phyloP scores from a whole-genome alignment of 768 basidiomycete species.

The Chlorophyllum brunneum region DNA sequence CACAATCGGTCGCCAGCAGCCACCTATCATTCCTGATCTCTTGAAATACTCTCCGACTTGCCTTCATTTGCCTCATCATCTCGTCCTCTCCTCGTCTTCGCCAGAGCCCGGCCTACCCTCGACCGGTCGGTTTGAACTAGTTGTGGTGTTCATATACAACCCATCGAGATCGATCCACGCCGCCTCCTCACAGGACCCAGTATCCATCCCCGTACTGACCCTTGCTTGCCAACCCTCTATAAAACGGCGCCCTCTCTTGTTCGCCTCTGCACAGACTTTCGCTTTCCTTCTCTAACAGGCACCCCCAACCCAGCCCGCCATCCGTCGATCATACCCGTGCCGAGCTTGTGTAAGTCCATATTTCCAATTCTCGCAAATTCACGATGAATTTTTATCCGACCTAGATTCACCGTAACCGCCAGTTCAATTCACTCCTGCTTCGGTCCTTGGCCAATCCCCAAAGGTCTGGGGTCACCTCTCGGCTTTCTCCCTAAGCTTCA shows the following conservation, averaged over 20 bases:
- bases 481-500: background rate
- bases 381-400: slow-evolving; percentile 6
- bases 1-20: slow-evolving; percentile 5
- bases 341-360: slow-evolving; percentile 1
- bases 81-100: background rate
- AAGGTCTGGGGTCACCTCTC: slow-evolving; percentile 3
- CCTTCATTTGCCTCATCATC: background rate
- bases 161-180: slow-evolving; percentile 12
- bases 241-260: background rate
- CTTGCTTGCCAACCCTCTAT: background rate
- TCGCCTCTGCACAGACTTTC: background rate
- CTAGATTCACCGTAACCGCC: background rate
- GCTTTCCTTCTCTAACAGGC: slow-evolving; percentile 1
- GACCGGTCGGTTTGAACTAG: background rate
- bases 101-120: slow-evolving; percentile 1
- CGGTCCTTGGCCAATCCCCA: background rate
- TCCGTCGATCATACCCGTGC: slow-evolving; percentile 9
- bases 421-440: background rate
- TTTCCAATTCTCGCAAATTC: slow-evolving; percentile 5
- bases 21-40: background rate
- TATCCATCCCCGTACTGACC: background rate
- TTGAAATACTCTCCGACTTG: slow-evolving; percentile 1
- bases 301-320: background rate
- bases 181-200: background rate
- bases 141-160: too few species aligned